Evolutionary conservation across 345 rosid genomes (phyloP).

Genomic region (Isatis tinctoria): DNA sequence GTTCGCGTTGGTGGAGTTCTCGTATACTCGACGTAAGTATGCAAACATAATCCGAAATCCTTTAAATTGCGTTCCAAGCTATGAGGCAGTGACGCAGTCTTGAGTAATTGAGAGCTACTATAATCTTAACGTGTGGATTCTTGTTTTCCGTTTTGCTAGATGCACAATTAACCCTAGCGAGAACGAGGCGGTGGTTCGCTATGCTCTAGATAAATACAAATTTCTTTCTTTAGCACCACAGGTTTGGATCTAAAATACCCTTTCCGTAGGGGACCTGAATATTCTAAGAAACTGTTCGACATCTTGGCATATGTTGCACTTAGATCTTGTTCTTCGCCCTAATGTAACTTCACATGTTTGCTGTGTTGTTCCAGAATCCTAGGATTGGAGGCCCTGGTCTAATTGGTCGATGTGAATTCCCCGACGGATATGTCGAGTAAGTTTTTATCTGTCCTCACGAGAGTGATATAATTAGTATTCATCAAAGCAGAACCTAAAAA

Average conservation of each 20-base stretch:
- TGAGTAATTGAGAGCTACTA: background rate
- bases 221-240: constrained; percentile 85
- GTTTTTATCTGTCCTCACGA: constrained; percentile 26
- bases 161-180: constrained; percentile 97
- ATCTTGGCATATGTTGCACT: background rate
- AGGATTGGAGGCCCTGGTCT: constrained; percentile 94
- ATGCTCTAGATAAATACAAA: constrained; percentile 79
- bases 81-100: background rate
- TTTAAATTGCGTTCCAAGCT: background rate
- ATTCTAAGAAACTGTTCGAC: background rate
- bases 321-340: background rate
- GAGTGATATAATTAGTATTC: background rate
- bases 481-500: background rate
- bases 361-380: constrained; percentile 50
- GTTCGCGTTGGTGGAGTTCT: constrained; percentile 92
- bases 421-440: constrained; percentile 83
- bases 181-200: constrained; percentile 88
- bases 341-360: background rate
- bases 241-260: constrained; percentile 39
- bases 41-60: background rate
- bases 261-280: background rate
- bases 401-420: constrained; percentile 62
- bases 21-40: constrained; percentile 92
- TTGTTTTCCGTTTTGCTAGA: constrained; percentile 40
- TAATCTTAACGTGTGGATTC: background rate